Percentiles rank a stretch among this genome's conserved stretches.
Evolutionary conservation across 768 basidiomycete genomes (phyloP).

Genomic region (Agrocybe chaxingu): DNA sequence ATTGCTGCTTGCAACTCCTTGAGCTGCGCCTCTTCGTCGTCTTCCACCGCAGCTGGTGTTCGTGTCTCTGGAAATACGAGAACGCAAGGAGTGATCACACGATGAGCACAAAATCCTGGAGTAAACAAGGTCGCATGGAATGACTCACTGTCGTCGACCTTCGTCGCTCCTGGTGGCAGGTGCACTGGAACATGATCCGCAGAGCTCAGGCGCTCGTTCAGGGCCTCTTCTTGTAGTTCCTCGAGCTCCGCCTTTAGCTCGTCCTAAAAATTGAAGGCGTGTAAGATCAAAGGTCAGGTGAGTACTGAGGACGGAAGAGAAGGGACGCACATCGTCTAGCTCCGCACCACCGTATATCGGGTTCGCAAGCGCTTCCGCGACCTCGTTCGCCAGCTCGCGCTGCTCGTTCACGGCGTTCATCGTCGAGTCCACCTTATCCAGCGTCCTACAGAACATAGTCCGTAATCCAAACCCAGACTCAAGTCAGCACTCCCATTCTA

Average conservation of each 20-base stretch:
- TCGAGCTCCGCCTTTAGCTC: conserved; percentile 77
- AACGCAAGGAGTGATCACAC: neutral
- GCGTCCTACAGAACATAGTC: conserved; percentile 45
- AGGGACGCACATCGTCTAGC: conserved; percentile 65
- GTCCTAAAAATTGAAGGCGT: conserved; percentile 44
- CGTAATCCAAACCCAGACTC: neutral
- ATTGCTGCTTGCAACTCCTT: conserved; percentile 84
- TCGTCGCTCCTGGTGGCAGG: conserved; percentile 60
- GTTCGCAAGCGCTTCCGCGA: conserved; percentile 82
- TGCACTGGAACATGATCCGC: conserved; percentile 91
- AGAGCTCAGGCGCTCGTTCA: conserved; percentile 80
- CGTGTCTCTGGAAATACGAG: conserved; percentile 19
- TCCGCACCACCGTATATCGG: conserved; percentile 54
- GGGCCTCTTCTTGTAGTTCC: conserved; percentile 83
- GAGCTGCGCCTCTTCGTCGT: conserved; percentile 91
- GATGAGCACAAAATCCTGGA: neutral
- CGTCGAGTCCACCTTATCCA: conserved; percentile 86
- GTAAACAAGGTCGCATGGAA: conserved; percentile 1
- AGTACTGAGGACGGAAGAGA: neutral
- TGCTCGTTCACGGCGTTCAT: conserved; percentile 90
- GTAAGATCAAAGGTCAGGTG: neutral
- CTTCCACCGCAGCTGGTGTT: conserved; percentile 52
- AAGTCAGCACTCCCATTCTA: too few species aligned
- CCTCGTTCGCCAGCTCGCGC: conserved; percentile 89
- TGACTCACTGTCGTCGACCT: conserved; percentile 46